These are phyloP conservation scores for Quercus engelmannii DNA, from an alignment of 306 rosid genomes.

Conservation along the genomic window DNA sequence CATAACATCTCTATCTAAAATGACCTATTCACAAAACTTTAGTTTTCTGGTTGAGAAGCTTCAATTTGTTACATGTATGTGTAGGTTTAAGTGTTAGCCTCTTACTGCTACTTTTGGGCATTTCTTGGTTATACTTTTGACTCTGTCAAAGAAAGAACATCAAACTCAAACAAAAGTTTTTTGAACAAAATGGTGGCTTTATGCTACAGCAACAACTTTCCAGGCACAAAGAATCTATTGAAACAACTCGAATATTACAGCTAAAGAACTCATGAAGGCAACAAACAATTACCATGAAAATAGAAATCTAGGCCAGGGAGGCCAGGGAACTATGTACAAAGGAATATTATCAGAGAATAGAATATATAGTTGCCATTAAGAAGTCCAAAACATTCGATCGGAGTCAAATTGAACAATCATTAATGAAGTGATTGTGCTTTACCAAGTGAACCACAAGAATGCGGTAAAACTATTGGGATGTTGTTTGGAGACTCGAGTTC, in stretches of 20 bases:
- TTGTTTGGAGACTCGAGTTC: conserved; percentile 40
- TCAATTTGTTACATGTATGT: background rate
- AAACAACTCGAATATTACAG: background rate
- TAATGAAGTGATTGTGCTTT: conserved; percentile 39
- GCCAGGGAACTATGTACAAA: conserved; percentile 40
- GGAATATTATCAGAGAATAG: conserved; percentile 8
- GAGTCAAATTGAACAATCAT: conserved; percentile 35
- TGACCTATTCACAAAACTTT: no score
- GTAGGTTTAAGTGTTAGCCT: background rate
- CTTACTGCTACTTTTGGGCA: background rate
- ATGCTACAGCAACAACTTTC: background rate
- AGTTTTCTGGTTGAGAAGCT: background rate
- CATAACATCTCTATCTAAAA: no score
- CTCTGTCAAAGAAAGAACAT: background rate
- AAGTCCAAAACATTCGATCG: conserved; percentile 29
- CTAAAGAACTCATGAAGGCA: background rate
- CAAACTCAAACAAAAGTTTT: background rate
- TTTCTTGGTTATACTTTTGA: background rate
- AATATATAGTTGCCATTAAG: conserved; percentile 24
- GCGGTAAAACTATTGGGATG: conserved; percentile 46
- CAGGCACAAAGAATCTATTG: background rate
- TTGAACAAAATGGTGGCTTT: background rate
- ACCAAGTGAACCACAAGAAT: conserved; percentile 49
- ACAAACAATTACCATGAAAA: conserved; percentile 13
- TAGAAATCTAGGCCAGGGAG: conserved; percentile 32